Evolutionary conservation across 768 basidiomycete genomes (phyloP).

Genomic region (Favolaschia claudopus): DNA sequence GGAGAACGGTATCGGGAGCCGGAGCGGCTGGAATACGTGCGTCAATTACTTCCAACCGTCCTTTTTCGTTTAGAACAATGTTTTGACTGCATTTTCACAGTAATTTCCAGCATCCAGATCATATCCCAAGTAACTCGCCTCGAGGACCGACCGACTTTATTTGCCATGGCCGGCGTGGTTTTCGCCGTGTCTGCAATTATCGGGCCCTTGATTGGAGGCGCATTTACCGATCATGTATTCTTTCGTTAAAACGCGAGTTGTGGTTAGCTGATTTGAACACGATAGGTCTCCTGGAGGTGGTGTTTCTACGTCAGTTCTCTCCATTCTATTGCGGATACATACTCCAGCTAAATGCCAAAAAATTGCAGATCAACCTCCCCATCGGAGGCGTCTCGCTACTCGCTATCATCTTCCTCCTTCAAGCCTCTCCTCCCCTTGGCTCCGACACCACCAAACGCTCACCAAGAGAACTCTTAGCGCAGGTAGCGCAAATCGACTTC

Average conservation of each 20-base stretch:
- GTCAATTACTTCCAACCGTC: too few relatives aligned
- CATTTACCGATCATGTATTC: slow-evolving; percentile 35
- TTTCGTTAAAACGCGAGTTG: too few relatives aligned
- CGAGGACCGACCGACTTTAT: slow-evolving; percentile 38
- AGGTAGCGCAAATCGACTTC: slow-evolving; percentile 40
- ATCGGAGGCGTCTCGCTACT: neutral
- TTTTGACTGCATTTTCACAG: neutral
- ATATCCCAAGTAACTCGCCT: slow-evolving; percentile 34
- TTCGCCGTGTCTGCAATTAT: slow-evolving; percentile 12
- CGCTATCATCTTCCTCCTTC: slow-evolving; percentile 2
- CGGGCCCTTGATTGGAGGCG: slow-evolving; percentile 35
- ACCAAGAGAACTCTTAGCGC: slow-evolving; percentile 1
- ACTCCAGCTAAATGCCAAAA: neutral
- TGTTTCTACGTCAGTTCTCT: neutral
- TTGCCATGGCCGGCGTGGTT: slow-evolving; percentile 45
- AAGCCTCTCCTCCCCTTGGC: neutral
- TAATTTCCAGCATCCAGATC: slow-evolving; percentile 7
- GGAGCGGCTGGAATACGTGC: slow-evolving; percentile 44
- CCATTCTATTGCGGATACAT: neutral
- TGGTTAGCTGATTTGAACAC: too few relatives aligned
- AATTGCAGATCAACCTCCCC: neutral
- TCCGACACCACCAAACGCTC: neutral
- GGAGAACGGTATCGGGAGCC: slow-evolving; percentile 49
- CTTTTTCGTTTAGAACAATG: neutral
- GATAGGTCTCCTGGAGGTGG: neutral